These are phyloP conservation scores for Dendrocalamus sinicus DNA, from an alignment of 176 grass and related monocot genomes.

Conservation along the genomic window DNA sequence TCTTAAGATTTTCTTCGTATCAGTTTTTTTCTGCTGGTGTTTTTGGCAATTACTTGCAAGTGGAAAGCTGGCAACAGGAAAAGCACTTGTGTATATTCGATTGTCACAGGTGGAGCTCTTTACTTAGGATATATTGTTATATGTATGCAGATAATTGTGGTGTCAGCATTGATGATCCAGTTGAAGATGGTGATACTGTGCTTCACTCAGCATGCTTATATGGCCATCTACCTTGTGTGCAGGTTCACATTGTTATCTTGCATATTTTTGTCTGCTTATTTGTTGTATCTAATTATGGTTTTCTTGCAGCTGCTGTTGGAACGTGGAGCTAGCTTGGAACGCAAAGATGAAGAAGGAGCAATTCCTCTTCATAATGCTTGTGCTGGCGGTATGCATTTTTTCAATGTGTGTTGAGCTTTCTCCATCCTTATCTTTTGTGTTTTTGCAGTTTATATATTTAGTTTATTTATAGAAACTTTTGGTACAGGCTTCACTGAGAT, in stretches of 20 bases:
- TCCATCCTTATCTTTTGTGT: not conserved
- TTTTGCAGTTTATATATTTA: conserved; percentile 15
- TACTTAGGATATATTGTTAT: conserved; percentile 17
- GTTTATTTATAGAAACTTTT: conserved; percentile 13
- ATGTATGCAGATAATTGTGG: conserved; percentile 60
- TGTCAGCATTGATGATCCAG: conserved; percentile 90
- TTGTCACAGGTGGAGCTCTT: not conserved
- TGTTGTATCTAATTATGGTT: not conserved
- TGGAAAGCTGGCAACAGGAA: not conserved
- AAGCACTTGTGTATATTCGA: conserved; percentile 18
- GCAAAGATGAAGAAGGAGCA: conserved; percentile 94
- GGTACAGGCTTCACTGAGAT: conserved; percentile 80
- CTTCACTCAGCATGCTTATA: conserved; percentile 96
- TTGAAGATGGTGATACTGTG: conserved; percentile 98
- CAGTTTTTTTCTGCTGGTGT: not conserved
- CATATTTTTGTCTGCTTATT: conserved; percentile 2
- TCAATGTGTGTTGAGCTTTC: not conserved
- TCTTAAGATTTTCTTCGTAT: not conserved
- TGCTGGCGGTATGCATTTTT: conserved; percentile 72
- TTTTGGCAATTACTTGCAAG: conserved; percentile 20
- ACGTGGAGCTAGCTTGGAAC: conserved; percentile 79
- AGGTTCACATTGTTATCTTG: conserved; percentile 62
- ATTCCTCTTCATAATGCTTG: conserved; percentile 98
- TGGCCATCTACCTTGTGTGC: conserved; percentile 86
- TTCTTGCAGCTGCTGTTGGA: conserved; percentile 67